These are phyloP conservation scores for Thecaphora thlaspeos DNA, from an alignment of 1,284 basidiomycete species.

Conservation along the genomic window DNA sequence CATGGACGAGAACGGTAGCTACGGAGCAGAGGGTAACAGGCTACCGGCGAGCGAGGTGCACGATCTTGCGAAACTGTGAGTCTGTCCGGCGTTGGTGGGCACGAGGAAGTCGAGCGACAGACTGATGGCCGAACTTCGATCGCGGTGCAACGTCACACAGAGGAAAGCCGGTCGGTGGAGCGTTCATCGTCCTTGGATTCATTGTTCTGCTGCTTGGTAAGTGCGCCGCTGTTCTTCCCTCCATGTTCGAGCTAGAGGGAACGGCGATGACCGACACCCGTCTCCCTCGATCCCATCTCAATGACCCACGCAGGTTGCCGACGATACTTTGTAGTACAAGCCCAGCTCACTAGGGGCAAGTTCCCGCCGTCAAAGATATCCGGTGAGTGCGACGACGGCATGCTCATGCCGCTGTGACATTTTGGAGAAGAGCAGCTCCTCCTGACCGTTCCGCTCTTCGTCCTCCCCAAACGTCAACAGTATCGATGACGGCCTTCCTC, in stretches of 20 bases:
- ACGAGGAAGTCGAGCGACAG: too few relatives aligned
- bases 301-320: constrained; percentile 10
- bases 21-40: neutral
- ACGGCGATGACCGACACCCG: neutral
- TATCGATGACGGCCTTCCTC: constrained; percentile 20
- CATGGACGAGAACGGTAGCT: too few relatives aligned
- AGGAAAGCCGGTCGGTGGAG: constrained; percentile 45
- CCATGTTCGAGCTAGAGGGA: too few relatives aligned
- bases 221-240: neutral
- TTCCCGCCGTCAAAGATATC: constrained; percentile 43
- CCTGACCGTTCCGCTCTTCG: neutral
- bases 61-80: neutral
- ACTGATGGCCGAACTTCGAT: too few relatives aligned
- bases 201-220: constrained; percentile 31
- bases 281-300: neutral
- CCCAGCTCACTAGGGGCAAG: constrained; percentile 31
- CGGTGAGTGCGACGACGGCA: constrained; percentile 20
- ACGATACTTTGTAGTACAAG: constrained; percentile 46
- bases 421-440: neutral
- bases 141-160: constrained; percentile 4
- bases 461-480: constrained; percentile 1
- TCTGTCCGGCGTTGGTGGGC: neutral
- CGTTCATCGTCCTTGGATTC: constrained; percentile 46
- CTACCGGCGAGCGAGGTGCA: neutral
- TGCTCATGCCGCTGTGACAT: neutral